phyloP scores from a whole-genome alignment of 192 early-diverging fungal genomes.

The Obelidium mucronatum region DNA sequence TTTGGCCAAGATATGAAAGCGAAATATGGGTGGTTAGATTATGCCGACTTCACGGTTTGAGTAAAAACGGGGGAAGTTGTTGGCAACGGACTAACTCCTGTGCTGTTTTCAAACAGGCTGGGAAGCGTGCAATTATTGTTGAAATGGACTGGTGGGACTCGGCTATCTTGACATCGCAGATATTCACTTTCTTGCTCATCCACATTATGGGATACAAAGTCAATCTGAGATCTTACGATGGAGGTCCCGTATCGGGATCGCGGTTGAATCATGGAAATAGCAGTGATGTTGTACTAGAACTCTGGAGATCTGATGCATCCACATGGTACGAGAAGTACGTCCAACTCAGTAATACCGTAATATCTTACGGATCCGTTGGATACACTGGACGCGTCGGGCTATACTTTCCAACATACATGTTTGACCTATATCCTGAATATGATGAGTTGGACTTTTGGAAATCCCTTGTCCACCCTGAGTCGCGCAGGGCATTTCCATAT shows the following conservation, averaged over 20 bases:
- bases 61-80: too few relatives aligned
- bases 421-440: conserved; percentile 15
- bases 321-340: conserved; percentile 1
- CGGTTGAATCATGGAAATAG: neutral
- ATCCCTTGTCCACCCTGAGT: conserved; percentile 17
- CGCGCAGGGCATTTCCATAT: conserved; percentile 5
- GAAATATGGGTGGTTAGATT: too few relatives aligned
- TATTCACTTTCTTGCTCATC: neutral
- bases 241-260: neutral
- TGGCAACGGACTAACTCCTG: too few relatives aligned
- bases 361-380: conserved; percentile 8
- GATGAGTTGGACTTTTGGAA: conserved; percentile 33
- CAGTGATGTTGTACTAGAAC: conserved; percentile 8
- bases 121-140: neutral
- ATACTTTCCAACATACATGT: conserved; percentile 27
- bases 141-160: neutral
- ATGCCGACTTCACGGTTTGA: too few relatives aligned
- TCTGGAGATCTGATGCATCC: conserved; percentile 14
- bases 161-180: neutral
- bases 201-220: neutral
- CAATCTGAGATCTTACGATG: neutral
- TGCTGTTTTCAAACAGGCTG: neutral
- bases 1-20: too few relatives aligned
- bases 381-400: conserved; percentile 27
- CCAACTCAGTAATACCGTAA: neutral